A percentile compares a stretch with the other conserved stretches of the same genome.
Conservation (phyloP, 169 alveolate genomes). For the Babesia ovis region DNA sequence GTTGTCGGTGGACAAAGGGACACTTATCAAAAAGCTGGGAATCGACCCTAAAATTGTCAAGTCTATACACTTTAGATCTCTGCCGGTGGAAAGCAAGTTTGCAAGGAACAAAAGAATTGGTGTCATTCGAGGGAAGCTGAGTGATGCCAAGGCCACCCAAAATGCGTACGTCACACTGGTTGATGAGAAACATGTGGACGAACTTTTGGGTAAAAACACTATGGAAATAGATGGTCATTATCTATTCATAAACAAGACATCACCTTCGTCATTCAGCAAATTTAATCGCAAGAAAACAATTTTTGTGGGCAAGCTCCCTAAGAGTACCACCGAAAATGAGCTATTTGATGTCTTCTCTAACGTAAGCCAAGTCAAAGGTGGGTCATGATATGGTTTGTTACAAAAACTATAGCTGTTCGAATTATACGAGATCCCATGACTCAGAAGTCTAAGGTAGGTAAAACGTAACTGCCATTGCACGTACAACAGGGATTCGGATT, state of each 20-base stretch:
- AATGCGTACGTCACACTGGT: constrained; percentile 66
- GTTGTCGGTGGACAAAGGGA: constrained; percentile 62
- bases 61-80: constrained; percentile 58
- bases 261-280: constrained; percentile 57
- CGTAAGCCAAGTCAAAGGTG: constrained; percentile 55
- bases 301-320: constrained; percentile 66
- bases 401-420: constrained; percentile 15
- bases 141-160: constrained; percentile 62
- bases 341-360: constrained; percentile 52
- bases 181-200: constrained; percentile 45
- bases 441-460: constrained; percentile 42
- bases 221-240: constrained; percentile 63
- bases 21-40: constrained; percentile 63
- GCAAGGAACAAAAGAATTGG: constrained; percentile 68
- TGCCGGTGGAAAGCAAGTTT: constrained; percentile 58
- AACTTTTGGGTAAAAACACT: constrained; percentile 39
- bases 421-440: constrained; percentile 56
- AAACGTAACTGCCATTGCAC: background rate
- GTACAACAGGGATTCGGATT: constrained; percentile 58
- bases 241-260: constrained; percentile 38
- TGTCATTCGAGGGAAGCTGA: constrained; percentile 53
- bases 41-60: constrained; percentile 65
- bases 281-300: constrained; percentile 64
- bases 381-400: background rate
- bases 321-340: constrained; percentile 53